Conservation (phyloP, 2,329 filamentous ascomycete species). For the Rhynchosporium agropyri region DNA sequence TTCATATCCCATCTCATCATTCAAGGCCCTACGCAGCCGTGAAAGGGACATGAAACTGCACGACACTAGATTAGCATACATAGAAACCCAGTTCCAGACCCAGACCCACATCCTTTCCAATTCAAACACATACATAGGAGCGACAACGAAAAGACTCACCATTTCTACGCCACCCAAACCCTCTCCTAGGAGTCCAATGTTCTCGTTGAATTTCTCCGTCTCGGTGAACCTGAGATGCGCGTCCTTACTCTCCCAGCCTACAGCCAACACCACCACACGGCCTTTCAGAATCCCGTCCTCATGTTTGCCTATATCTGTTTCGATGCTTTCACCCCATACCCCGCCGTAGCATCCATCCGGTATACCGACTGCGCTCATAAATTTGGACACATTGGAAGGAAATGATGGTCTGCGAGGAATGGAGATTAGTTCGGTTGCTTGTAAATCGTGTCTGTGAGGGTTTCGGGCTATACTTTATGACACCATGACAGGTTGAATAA, state of each 20-base stretch:
- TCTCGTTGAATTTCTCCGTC: slow-evolving; percentile 30
- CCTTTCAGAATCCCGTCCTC: slow-evolving; percentile 21
- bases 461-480: no score
- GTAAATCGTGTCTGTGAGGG: no score
- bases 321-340: slow-evolving; percentile 20
- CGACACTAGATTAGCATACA: no score
- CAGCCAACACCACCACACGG: slow-evolving; percentile 25
- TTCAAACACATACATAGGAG: no score
- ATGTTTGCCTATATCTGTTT: slow-evolving; percentile 25
- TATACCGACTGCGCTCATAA: slow-evolving; percentile 17
- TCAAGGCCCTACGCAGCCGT: no score
- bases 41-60: no score
- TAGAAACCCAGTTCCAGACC: no score
- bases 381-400: slow-evolving; percentile 19
- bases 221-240: slow-evolving; percentile 34
- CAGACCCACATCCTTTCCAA: no score
- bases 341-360: slow-evolving; percentile 18
- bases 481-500: no score
- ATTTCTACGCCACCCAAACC: slow-evolving; percentile 28
- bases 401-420: slow-evolving; percentile 5
- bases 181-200: slow-evolving; percentile 28
- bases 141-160: slow-evolving; percentile 1
- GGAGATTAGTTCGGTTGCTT: no score
- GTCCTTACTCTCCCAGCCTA: slow-evolving; percentile 35
- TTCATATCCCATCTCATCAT: no score